Percentiles rank a stretch among this genome's conserved stretches.
phyloP scores from a whole-genome alignment of 192 early-diverging fungal species.

The Backusella australiensis region DNA sequence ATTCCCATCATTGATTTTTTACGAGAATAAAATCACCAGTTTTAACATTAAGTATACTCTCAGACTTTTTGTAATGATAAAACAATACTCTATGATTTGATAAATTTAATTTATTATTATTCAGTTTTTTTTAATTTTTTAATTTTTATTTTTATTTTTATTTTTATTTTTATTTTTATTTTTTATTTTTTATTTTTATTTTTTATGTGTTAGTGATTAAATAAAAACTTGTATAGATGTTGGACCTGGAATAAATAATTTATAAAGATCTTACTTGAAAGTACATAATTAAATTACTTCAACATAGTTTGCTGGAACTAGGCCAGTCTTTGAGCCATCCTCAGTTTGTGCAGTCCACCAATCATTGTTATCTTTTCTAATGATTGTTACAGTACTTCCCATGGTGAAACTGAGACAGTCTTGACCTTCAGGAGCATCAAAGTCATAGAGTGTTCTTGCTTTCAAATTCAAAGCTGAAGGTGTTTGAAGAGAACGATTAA shows the following conservation, averaged over 20 bases:
- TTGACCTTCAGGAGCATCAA: constrained; percentile 34
- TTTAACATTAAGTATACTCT: too few relatives aligned
- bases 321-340: constrained; percentile 31
- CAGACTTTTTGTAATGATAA: too few relatives aligned
- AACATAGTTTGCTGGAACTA: constrained; percentile 51
- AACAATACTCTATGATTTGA: not conserved
- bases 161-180: not conserved
- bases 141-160: not conserved
- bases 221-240: not conserved
- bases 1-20: not conserved
- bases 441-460: constrained; percentile 36
- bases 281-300: constrained; percentile 31
- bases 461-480: not conserved
- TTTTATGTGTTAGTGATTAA: not conserved
- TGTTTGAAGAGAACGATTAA: not conserved
- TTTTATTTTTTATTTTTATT: not conserved
- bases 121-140: too few relatives aligned
- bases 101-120: not conserved
- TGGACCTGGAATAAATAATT: not conserved
- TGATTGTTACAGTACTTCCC: constrained; percentile 62
- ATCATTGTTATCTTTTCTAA: constrained; percentile 45
- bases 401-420: constrained; percentile 63
- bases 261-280: not conserved
- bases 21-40: not conserved
- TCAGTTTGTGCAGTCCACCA: constrained; percentile 47